phyloP scores from a whole-genome alignment of 164 flowering plant species.

The Kingdonia uniflora region DNA sequence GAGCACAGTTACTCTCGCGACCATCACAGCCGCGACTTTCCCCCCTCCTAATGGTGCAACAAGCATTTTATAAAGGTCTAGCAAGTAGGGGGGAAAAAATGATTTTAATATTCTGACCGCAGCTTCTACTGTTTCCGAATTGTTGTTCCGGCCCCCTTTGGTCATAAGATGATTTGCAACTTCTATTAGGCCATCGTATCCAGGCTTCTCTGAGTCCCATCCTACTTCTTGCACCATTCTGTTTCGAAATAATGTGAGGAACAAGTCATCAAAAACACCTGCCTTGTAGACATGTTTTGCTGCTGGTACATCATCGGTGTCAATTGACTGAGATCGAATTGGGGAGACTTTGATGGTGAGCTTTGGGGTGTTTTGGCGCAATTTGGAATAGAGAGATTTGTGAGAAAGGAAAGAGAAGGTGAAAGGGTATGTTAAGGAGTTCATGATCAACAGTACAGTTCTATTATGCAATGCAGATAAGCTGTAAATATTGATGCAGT shows the following conservation, averaged over 20 bases:
- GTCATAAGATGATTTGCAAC: conserved; percentile 53
- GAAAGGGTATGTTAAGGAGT: no score
- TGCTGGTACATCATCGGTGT: conserved; percentile 3
- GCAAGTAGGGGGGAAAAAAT: conserved; percentile 61
- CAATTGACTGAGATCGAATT: conserved; percentile 17
- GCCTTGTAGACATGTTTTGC: conserved; percentile 30
- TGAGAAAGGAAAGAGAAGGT: conserved; percentile 1
- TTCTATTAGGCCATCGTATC: conserved; percentile 87
- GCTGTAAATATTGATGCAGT: no score
- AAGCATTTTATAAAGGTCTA: conserved; percentile 59
- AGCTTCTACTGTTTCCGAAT: conserved; percentile 46
- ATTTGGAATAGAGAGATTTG: no score
- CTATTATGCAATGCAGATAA: no score
- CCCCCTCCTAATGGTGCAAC: conserved; percentile 71
- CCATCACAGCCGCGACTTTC: conserved; percentile 73
- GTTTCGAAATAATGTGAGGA: conserved; percentile 51
- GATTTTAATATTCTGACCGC: conserved; percentile 71
- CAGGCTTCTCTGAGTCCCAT: conserved; percentile 86
- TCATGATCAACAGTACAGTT: no score
- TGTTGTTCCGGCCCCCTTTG: conserved; percentile 31
- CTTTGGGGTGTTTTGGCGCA: conserved; percentile 8
- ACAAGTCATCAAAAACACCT: conserved; percentile 40
- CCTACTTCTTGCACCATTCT: conserved; percentile 90
- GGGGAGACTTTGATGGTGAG: conserved; percentile 20
- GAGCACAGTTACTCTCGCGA: conserved; percentile 84